phyloP scores from a whole-genome alignment of 192 early-diverging fungal genomes.

The Rhizophagus sp. region DNA sequence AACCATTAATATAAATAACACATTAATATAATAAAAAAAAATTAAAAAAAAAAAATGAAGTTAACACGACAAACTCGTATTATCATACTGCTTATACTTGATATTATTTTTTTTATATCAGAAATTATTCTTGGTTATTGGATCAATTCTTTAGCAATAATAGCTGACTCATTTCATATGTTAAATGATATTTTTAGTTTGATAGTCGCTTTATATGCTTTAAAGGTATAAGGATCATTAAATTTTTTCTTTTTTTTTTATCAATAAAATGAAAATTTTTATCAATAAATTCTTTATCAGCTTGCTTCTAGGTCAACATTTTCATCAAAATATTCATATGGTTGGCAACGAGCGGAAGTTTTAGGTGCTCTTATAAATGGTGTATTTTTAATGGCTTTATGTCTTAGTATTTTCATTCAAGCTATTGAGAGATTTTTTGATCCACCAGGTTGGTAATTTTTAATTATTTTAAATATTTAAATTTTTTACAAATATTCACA shows the following conservation, averaged over 20 bases:
- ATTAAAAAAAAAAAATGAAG: not conserved
- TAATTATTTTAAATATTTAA: constrained; percentile 60
- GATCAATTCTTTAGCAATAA: constrained; percentile 75
- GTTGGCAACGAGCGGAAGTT: constrained; percentile 89
- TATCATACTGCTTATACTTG: constrained; percentile 60
- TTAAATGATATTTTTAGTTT: constrained; percentile 78
- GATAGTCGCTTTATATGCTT: constrained; percentile 81
- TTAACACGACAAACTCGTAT: constrained; percentile 60
- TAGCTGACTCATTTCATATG: constrained; percentile 96
- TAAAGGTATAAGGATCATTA: constrained; percentile 43
- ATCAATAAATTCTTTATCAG: constrained; percentile 28
- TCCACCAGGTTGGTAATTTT: constrained; percentile 48
- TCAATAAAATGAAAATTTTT: not conserved
- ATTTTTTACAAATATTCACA: too few species aligned
- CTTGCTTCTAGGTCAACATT: constrained; percentile 61
- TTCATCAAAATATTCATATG: constrained; percentile 76
- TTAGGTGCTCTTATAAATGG: constrained; percentile 93
- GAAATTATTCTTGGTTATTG: constrained; percentile 81
- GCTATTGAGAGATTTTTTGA: constrained; percentile 81
- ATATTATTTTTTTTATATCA: constrained; percentile 70
- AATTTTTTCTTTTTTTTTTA: not conserved
- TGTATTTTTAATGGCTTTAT: constrained; percentile 87
- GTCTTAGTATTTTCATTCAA: constrained; percentile 86
- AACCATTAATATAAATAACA: too few species aligned
- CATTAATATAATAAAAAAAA: too few species aligned